phyloP scores from a whole-genome alignment of 768 basidiomycete genomes.

The Cystofilobasidium capitatum region DNA sequence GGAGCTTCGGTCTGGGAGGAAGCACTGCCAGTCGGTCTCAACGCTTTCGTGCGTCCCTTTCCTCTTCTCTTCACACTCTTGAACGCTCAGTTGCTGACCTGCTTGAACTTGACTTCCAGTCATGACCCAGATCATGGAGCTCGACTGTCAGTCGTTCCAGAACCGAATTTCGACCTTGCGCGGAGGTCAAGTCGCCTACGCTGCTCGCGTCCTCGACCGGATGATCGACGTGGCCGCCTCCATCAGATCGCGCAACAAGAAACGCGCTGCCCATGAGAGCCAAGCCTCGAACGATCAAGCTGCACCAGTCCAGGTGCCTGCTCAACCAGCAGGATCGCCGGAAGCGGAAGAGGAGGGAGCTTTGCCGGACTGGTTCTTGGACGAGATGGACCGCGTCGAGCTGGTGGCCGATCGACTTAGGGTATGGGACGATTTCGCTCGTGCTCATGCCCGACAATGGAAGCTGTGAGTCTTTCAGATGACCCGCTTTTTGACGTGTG shows the following conservation, averaged over 20 bases:
- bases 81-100: not conserved
- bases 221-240: constrained; percentile 26
- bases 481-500: not conserved
- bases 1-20: not conserved
- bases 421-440: not conserved
- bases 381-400: constrained; percentile 25
- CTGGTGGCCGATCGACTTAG: not conserved
- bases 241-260: constrained; percentile 5
- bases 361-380: constrained; percentile 23
- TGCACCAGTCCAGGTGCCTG: not conserved
- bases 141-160: constrained; percentile 24
- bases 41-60: constrained; percentile 7
- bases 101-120: not conserved
- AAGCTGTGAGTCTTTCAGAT: constrained; percentile 11
- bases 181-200: not conserved
- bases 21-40: constrained; percentile 5
- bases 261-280: constrained; percentile 2
- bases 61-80: not conserved
- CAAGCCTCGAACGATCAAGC: not conserved
- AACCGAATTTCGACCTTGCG: constrained; percentile 12
- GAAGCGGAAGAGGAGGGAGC: not conserved
- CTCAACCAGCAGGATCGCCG: not conserved
- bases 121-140: constrained; percentile 24
- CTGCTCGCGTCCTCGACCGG: constrained; percentile 1
- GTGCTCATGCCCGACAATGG: constrained; percentile 15